Evolutionary conservation across 345 rosid genomes (phyloP).

Genomic region (Euclidium syriacum): DNA sequence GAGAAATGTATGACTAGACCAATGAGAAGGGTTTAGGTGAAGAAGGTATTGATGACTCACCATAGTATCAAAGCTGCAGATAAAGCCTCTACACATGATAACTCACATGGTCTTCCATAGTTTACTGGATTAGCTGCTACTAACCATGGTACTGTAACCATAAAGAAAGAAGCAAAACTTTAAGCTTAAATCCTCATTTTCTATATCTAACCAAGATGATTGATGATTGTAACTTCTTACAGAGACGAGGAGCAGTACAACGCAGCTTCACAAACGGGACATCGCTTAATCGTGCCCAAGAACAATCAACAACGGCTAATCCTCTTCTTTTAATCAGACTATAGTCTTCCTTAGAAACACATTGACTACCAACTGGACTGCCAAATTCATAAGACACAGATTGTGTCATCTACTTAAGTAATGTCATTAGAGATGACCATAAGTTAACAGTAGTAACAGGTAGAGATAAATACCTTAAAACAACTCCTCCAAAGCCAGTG

Average conservation of each 20-base stretch:
- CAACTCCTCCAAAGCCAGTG: constrained; percentile 84
- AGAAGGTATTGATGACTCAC: constrained; percentile 31
- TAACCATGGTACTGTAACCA: constrained; percentile 87
- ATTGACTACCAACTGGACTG: constrained; percentile 90
- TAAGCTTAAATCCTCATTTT: background rate
- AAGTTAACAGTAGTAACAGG: background rate
- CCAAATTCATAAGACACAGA: constrained; percentile 16
- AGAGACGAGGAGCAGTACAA: constrained; percentile 83
- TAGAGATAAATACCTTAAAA: constrained; percentile 63
- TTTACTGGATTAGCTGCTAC: constrained; percentile 99
- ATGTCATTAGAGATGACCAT: background rate
- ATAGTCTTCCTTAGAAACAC: constrained; percentile 85
- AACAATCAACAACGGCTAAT: constrained; percentile 96
- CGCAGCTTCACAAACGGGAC: constrained; percentile 92
- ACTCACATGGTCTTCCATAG: constrained; percentile 91
- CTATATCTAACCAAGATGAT: background rate
- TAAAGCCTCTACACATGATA: constrained; percentile 94
- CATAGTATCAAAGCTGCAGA: constrained; percentile 90
- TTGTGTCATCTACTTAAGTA: background rate
- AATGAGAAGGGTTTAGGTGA: background rate
- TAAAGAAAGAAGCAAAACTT: background rate
- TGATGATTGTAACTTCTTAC: constrained; percentile 46
- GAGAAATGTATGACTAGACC: background rate
- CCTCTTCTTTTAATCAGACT: constrained; percentile 73
- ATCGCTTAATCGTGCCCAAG: constrained; percentile 93